phyloP scores from a whole-genome alignment of 2,329 filamentous ascomycete species.

The Ilyonectria robusta region DNA sequence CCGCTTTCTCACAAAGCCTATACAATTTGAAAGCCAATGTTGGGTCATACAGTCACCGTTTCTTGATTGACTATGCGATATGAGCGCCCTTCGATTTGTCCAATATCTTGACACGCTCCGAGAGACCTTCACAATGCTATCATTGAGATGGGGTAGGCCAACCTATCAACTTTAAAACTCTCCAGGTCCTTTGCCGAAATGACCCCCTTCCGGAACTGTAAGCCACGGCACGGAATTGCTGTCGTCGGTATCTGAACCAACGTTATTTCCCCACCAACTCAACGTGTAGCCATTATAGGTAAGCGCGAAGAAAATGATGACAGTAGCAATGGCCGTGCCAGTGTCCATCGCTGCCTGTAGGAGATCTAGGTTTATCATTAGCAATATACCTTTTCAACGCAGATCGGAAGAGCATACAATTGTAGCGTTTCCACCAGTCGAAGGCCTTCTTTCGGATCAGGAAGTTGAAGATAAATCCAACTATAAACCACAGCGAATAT shows the following conservation, averaged over 20 bases:
- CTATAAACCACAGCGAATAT: constrained; percentile 29
- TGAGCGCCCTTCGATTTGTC: too few relatives aligned
- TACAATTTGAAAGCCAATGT: too few relatives aligned
- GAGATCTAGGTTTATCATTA: constrained; percentile 7
- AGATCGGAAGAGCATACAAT: background rate
- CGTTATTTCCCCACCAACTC: constrained; percentile 29
- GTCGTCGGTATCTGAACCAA: constrained; percentile 23
- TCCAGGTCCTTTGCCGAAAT: constrained; percentile 24
- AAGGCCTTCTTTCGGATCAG: constrained; percentile 22
- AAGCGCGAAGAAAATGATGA: constrained; percentile 27
- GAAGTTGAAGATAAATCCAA: constrained; percentile 27
- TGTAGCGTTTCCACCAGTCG: constrained; percentile 32
- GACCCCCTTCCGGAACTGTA: constrained; percentile 11
- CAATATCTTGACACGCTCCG: too few relatives aligned
- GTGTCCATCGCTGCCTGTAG: constrained; percentile 24
- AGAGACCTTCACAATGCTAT: too few relatives aligned
- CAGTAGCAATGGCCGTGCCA: constrained; percentile 21
- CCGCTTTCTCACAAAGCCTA: too few relatives aligned
- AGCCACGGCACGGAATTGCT: constrained; percentile 25
- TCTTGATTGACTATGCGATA: too few relatives aligned
- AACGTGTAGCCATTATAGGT: constrained; percentile 21
- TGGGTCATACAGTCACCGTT: too few relatives aligned
- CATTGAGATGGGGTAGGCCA: too few relatives aligned
- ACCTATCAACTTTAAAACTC: background rate
- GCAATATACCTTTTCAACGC: background rate